These are phyloP conservation scores for Annulohypoxylon moriforme DNA, from an alignment of 495 filamentous ascomycete genomes.

Conservation along the genomic window DNA sequence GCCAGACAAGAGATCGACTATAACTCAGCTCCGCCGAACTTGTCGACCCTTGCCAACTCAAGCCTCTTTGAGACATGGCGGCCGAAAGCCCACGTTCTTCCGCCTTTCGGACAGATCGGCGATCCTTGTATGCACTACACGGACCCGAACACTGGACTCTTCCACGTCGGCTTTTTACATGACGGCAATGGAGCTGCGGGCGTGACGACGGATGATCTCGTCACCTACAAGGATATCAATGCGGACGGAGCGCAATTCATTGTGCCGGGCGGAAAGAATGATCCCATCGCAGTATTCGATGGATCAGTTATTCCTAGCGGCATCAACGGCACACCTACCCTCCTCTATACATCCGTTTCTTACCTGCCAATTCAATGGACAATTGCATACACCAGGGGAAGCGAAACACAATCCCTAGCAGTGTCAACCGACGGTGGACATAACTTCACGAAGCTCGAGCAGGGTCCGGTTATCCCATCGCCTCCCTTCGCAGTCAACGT, in stretches of 20 bases:
- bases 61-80: constrained; percentile 44
- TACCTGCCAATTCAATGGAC: constrained; percentile 52
- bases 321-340: constrained; percentile 37
- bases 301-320: constrained; percentile 41
- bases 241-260: constrained; percentile 37
- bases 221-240: constrained; percentile 40
- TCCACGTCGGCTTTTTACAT: constrained; percentile 40
- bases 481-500: constrained; percentile 45
- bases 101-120: constrained; percentile 39
- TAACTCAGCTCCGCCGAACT: constrained; percentile 39
- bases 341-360: constrained; percentile 51
- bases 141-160: constrained; percentile 41
- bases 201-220: constrained; percentile 41
- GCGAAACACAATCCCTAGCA: constrained; percentile 51
- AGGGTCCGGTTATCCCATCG: constrained; percentile 44
- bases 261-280: constrained; percentile 34
- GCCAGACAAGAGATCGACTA: constrained; percentile 37
- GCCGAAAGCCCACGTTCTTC: constrained; percentile 41
- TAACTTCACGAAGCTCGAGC: constrained; percentile 48
- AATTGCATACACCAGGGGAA: constrained; percentile 47
- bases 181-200: constrained; percentile 26
- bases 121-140: constrained; percentile 46
- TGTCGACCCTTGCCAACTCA: constrained; percentile 37
- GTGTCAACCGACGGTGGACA: constrained; percentile 48
- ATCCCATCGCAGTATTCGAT: constrained; percentile 42